Percentiles rank a stretch among this genome's conserved stretches.
phyloP scores from a whole-genome alignment of 495 filamentous ascomycete genomes.

The Sordaria brevicollis region DNA sequence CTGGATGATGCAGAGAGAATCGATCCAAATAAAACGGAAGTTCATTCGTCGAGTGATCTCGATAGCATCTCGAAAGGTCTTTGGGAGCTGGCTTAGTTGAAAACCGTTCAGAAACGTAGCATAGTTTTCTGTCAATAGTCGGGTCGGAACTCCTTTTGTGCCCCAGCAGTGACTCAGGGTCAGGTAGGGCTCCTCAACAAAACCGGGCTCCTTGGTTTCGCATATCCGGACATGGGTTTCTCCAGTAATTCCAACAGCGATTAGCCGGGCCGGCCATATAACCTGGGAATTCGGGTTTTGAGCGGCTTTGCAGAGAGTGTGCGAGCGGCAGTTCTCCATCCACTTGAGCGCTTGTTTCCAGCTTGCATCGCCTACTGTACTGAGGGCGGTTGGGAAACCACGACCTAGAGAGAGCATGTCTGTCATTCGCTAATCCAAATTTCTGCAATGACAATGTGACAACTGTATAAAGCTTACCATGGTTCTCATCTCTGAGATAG shows the following conservation, averaged over 20 bases:
- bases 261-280: neutral
- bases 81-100: conserved; percentile 1
- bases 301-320: neutral
- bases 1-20: conserved; percentile 34
- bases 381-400: neutral
- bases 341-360: neutral
- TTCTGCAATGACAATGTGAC: neutral
- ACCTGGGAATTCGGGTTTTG: neutral
- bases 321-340: neutral
- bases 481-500: too few relatives aligned
- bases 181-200: neutral
- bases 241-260: neutral
- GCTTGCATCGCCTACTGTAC: neutral
- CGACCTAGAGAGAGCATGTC: neutral
- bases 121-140: neutral
- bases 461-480: neutral
- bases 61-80: conserved; percentile 14
- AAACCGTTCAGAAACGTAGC: neutral
- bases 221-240: neutral
- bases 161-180: neutral
- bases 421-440: neutral
- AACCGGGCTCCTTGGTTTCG: neutral
- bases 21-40: conserved; percentile 26
- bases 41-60: conserved; percentile 8
- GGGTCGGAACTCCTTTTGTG: neutral